These are phyloP conservation scores for Vachellia pachyceras DNA, from an alignment of 306 rosid genomes.

Conservation along the genomic window DNA sequence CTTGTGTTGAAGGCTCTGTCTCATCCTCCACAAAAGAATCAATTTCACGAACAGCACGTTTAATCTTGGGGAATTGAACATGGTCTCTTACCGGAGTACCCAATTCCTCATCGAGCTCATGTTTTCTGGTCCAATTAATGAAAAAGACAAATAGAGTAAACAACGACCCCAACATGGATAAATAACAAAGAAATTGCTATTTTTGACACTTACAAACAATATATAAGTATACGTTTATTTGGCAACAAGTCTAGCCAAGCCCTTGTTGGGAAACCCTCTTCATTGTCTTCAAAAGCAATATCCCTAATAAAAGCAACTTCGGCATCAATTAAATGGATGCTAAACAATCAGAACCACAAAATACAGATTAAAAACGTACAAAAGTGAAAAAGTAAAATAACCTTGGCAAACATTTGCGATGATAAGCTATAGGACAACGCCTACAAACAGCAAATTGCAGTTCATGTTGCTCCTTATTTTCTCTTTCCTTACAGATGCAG, in stretches of 20 bases:
- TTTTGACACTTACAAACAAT: slow-evolving; percentile 77
- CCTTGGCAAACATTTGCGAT: slow-evolving; percentile 94
- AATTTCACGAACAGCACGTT: slow-evolving; percentile 35
- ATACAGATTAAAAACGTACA: not conserved
- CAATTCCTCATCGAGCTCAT: slow-evolving; percentile 67
- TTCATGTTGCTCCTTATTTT: slow-evolving; percentile 61
- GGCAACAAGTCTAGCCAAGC: slow-evolving; percentile 88
- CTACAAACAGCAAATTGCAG: slow-evolving; percentile 88
- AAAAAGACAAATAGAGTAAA: not conserved
- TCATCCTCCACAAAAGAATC: slow-evolving; percentile 34
- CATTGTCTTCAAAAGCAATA: slow-evolving; percentile 60
- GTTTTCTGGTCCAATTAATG: slow-evolving; percentile 61
- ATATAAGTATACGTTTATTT: slow-evolving; percentile 76
- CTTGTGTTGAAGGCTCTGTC: slow-evolving; percentile 47
- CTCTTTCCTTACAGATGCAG: slow-evolving; percentile 74
- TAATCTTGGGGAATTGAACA: slow-evolving; percentile 63
- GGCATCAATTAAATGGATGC: slow-evolving; percentile 39
- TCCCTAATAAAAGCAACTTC: slow-evolving; percentile 60
- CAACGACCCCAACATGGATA: slow-evolving; percentile 30
- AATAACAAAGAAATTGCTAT: slow-evolving; percentile 23
- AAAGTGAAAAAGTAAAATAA: slow-evolving; percentile 36
- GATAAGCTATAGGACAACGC: slow-evolving; percentile 94
- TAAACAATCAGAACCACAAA: slow-evolving; percentile 5
- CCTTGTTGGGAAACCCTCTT: slow-evolving; percentile 50
- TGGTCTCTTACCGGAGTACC: slow-evolving; percentile 87